These are phyloP conservation scores for Exserohilum turcica DNA, from an alignment of 2,329 filamentous ascomycete genomes.

Conservation along the genomic window DNA sequence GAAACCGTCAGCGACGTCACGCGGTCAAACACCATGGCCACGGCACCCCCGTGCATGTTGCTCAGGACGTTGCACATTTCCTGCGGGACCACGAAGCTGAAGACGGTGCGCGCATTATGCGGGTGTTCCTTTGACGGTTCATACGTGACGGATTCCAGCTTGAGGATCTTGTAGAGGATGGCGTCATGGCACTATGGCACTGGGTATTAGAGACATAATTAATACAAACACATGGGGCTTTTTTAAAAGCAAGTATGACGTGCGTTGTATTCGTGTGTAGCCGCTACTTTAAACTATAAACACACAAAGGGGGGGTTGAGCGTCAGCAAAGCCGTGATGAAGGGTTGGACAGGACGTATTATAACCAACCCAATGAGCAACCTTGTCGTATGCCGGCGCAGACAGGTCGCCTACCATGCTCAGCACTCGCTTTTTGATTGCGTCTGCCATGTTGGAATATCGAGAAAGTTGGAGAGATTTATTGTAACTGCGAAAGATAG, in stretches of 20 bases:
- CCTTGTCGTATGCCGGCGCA: conserved; percentile 7
- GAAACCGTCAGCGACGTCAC: conserved; percentile 51
- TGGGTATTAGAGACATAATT: conserved; percentile 3
- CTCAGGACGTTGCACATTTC: conserved; percentile 52
- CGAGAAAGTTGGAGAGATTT: too few species aligned
- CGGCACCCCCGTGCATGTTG: conserved; percentile 61
- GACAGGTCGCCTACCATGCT: neutral
- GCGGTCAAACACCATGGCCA: conserved; percentile 62
- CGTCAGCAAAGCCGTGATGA: neutral
- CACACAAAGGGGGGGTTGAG: neutral
- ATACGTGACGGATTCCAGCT: conserved; percentile 42
- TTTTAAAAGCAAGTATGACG: neutral
- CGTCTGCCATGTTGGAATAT: neutral
- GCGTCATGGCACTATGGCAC: conserved; percentile 41
- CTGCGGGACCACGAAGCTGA: conserved; percentile 52
- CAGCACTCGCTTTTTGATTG: conserved; percentile 4
- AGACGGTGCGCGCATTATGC: conserved; percentile 47
- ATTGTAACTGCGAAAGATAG: neutral
- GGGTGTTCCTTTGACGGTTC: conserved; percentile 34
- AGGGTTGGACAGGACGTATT: neutral
- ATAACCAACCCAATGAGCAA: conserved; percentile 25
- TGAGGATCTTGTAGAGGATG: conserved; percentile 36
- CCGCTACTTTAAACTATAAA: conserved; percentile 28
- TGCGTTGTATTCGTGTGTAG: conserved; percentile 32
- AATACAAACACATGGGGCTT: rapidly evolving